Evolutionary conservation across 371 early-diverging fungal genomes (phyloP), one percentile per base, ranked within the genome.

Genomic region (Fennellomyces sp.): DNA sequence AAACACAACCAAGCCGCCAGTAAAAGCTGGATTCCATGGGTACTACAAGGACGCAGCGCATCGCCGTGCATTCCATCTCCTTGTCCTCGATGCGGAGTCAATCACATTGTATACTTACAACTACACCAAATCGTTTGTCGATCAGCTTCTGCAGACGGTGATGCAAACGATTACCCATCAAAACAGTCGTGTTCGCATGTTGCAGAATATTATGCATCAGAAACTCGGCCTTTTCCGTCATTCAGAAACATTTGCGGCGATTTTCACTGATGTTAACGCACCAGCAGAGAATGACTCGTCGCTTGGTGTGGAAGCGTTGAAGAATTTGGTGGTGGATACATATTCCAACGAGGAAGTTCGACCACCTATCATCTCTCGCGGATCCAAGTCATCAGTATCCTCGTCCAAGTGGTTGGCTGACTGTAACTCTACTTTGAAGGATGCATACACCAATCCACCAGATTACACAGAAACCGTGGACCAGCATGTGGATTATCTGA

Each of bases 191-290:
- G 29, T 30, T 13, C 58, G 58, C 4, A 33, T 48, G 47, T 28
- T 57, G 11, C 75, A 6, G 50, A 86, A 82, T 42, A 83, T 90
- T 23, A 41, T 90, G 6, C 75, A 86, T 52, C 90, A 90, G 61
- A 90, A 90, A 51, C 74, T 90, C 77, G 90, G 90, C 2, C 69
- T 88, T 3, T 90, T 90, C 59, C 78, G 84, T 47, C 88, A 88
- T 56, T 68, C 78, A 0, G 52, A 79, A 56, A 30, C 21, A 4
- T 45, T 29, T 29, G 26, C 21, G 3, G 12, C 45, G 21, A 45
- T 45, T 23, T 45, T 19, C n/a, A 45, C 17, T 1, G 21, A 45
- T 27, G n/a, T 45, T 5, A 21, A 5, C 45, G 11, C n/a, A 21
- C 10, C 12, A 8, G 5, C 45, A 5, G 45, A 45, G 2, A 12